phyloP scores from a whole-genome alignment of 1,284 basidiomycete genomes.

The Sphagnurus paluster region DNA sequence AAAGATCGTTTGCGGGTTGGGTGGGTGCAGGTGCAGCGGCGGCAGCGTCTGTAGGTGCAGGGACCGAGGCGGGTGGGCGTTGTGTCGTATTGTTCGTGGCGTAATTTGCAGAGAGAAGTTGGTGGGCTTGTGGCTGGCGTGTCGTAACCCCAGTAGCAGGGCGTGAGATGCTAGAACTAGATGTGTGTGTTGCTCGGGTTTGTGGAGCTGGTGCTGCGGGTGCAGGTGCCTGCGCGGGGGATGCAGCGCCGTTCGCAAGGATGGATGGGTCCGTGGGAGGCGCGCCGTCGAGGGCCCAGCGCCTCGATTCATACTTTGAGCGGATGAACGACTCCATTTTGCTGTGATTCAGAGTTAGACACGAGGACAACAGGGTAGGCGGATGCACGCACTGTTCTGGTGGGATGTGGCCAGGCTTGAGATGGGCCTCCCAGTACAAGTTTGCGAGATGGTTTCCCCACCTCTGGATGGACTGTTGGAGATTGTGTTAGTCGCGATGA shows the following conservation, averaged over 20 bases:
- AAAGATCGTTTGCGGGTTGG: constrained; percentile 63
- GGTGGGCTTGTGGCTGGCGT: constrained; percentile 54
- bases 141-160: constrained; percentile 33
- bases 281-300: constrained; percentile 93
- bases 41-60: constrained; percentile 20
- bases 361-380: neutral
- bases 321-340: constrained; percentile 99
- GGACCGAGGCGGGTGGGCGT: constrained; percentile 16
- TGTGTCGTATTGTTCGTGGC: constrained; percentile 15
- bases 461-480: constrained; percentile 76
- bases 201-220: constrained; percentile 25
- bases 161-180: constrained; percentile 31
- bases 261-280: constrained; percentile 81
- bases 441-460: constrained; percentile 96
- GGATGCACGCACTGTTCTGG: constrained; percentile 83
- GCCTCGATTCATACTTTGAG: constrained; percentile 91
- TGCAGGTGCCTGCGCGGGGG: constrained; percentile 28
- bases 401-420: constrained; percentile 90
- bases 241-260: constrained; percentile 56
- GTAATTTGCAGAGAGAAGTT: constrained; percentile 50
- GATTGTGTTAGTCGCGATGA: neutral
- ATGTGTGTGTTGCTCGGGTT: constrained; percentile 29
- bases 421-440: constrained; percentile 95
- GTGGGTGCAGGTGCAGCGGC: constrained; percentile 23
- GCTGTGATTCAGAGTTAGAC: constrained; percentile 41